phyloP scores from a whole-genome alignment of 768 basidiomycete species.

The Xerocomellus chrysenteron region DNA sequence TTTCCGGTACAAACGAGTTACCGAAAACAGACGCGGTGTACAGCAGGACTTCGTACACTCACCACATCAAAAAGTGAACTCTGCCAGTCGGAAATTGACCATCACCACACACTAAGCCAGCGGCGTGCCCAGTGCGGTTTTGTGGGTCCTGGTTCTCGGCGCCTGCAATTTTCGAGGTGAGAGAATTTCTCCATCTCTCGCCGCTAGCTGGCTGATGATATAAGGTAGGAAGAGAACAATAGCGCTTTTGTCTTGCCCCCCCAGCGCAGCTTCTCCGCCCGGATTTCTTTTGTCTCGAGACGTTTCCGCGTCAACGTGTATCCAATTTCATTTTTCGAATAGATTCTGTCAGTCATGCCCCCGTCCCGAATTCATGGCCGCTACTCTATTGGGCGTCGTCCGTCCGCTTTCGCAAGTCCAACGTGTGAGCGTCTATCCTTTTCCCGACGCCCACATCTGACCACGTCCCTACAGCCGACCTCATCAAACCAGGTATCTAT shows the following conservation, averaged over 20 bases:
- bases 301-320: too few relatives aligned
- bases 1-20: slow-evolving; percentile 14
- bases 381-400: slow-evolving; percentile 40
- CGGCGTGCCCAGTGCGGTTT: neutral
- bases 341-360: slow-evolving; percentile 9
- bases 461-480: slow-evolving; percentile 24
- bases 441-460: neutral
- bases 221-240: slow-evolving; percentile 30
- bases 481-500: slow-evolving; percentile 55
- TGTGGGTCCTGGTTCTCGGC: slow-evolving; percentile 5
- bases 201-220: slow-evolving; percentile 8
- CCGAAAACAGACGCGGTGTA: slow-evolving; percentile 10
- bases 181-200: neutral
- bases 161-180: neutral
- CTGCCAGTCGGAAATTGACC: neutral
- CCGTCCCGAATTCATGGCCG: slow-evolving; percentile 18
- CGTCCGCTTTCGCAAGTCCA: slow-evolving; percentile 37
- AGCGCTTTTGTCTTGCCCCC: slow-evolving; percentile 16
- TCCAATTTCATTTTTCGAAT: too few relatives aligned
- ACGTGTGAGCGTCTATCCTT: slow-evolving; percentile 5
- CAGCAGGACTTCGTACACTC: slow-evolving; percentile 13
- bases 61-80: neutral
- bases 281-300: slow-evolving; percentile 19
- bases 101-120: neutral
- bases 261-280: neutral